A percentile compares a stretch with the other conserved stretches of the same genome.
phyloP scores from a whole-genome alignment of 2,329 filamentous ascomycete genomes.

The Waltergamsia citrina region DNA sequence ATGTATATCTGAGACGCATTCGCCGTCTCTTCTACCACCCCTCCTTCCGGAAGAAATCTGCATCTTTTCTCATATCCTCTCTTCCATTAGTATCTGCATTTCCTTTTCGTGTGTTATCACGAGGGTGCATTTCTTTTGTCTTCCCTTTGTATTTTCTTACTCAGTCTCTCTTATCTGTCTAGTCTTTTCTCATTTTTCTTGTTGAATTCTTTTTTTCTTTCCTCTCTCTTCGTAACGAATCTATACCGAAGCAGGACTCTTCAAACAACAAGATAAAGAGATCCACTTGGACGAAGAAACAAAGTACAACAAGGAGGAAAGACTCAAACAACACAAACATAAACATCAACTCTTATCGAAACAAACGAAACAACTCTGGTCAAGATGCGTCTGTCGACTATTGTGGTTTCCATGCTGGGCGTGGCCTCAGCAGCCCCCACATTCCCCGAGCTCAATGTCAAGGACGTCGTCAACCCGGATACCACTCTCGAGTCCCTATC shows the following conservation, averaged over 20 bases:
- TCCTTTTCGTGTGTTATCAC: slow-evolving; percentile 5
- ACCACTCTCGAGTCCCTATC: slow-evolving; percentile 38
- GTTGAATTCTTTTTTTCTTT: slow-evolving; percentile 6
- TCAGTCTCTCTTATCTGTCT: slow-evolving; percentile 10
- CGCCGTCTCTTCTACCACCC: too few relatives aligned
- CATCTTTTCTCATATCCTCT: neutral
- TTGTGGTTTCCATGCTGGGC: slow-evolving; percentile 33
- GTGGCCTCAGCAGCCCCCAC: slow-evolving; percentile 38
- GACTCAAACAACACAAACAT: slow-evolving; percentile 3
- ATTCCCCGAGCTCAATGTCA: slow-evolving; percentile 24
- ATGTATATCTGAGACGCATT: slow-evolving; percentile 1
- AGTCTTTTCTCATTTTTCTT: slow-evolving; percentile 8
- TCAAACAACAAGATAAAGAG: neutral
- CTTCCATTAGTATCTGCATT: neutral
- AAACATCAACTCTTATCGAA: slow-evolving; percentile 1
- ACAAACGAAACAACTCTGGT: slow-evolving; percentile 4
- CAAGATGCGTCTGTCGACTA: slow-evolving; percentile 41
- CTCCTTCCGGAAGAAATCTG: neutral
- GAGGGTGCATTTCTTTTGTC: slow-evolving; percentile 9
- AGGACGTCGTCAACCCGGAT: slow-evolving; percentile 23
- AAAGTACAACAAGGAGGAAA: slow-evolving; percentile 3
- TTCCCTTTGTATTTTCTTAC: slow-evolving; percentile 12
- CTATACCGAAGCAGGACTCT: slow-evolving; percentile 2
- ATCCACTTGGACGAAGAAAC: too few relatives aligned
- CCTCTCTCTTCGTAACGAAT: slow-evolving; percentile 8